A percentile compares a stretch with the other conserved stretches of the same genome.
phyloP scores from a whole-genome alignment of 179 eudicot genomes.

The Silene noctiflora region DNA sequence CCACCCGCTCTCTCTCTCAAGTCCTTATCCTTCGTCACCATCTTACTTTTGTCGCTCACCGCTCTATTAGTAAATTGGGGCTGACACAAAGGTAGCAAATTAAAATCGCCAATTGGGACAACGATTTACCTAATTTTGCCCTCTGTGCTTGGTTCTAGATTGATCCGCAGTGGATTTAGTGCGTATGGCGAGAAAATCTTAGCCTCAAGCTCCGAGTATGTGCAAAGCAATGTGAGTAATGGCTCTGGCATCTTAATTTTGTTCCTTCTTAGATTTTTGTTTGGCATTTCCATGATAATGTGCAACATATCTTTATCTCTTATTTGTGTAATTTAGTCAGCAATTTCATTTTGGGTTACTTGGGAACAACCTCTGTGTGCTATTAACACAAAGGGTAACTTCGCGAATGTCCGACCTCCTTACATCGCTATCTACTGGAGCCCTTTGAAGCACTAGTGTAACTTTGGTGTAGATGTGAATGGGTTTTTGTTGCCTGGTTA shows the following conservation, averaged over 20 bases:
- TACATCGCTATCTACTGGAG: too few relatives aligned
- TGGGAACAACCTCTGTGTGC: too few relatives aligned
- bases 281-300: background rate
- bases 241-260: background rate
- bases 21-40: too few relatives aligned
- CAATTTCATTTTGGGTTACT: background rate
- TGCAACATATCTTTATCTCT: background rate
- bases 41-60: too few relatives aligned
- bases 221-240: conserved; percentile 74
- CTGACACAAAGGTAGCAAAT: too few relatives aligned
- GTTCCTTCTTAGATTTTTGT: background rate
- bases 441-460: background rate
- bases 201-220: conserved; percentile 87
- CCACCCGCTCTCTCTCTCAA: too few relatives aligned
- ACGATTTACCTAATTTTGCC: too few relatives aligned
- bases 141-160: conserved; percentile 74
- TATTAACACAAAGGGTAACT: background rate
- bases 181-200: conserved; percentile 84
- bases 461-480: background rate
- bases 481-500: too few relatives aligned
- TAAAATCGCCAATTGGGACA: too few relatives aligned
- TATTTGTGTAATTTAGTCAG: too few relatives aligned
- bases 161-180: conserved; percentile 74
- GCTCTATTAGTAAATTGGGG: too few relatives aligned
- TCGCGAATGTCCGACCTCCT: background rate